Evolutionary conservation across 202 grass and related monocot genomes (phyloP), one percentile per base, ranked within the genome.

Genomic region (Dendrocalamus latiflorus): DNA sequence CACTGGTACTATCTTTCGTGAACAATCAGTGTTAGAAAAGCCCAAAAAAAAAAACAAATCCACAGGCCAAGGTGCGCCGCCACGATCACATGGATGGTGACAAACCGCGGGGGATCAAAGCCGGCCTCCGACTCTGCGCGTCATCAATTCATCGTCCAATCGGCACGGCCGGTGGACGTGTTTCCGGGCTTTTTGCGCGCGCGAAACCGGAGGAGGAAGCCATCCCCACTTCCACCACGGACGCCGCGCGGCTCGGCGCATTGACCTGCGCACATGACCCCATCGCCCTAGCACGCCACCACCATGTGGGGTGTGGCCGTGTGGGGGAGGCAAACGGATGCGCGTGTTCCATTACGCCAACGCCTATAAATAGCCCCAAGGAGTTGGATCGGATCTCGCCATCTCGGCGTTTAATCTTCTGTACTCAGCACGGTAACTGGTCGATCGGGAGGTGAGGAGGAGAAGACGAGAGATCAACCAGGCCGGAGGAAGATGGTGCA

Each of bases 401-500:
- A 48, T 81, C 81, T 20, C 28, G 28, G 15, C 64, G 11, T 67
- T 17, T 26, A 15, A 22, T 5, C 8, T 47, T 17, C 57, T 54
- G 60, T 30, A n/a, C n/a, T 10, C 4, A 33, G 2, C 15, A 81
- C 47, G n/a, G n/a, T n/a, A n/a, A n/a, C 49, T 33, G 69, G 43
- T 16, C 62, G 42, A 72, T 54, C 78, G 0, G 43, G 24, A 24
- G 43, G 15, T 11, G 33, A 14, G 36, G 39, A 53, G 33, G 10
- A 25, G 30, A 43, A 55, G 4, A 21, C 37, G n/a, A n/a, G 72
- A 36, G 55, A 69, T 7, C 87, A 1, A 60, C 4, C 39, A 1
- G 47, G 43, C 12, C n/a, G 55, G 81, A 51, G 47, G 39, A 58
- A 78, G 76, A 94, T 97, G 94, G 86, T 87, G 77, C 86, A 83